phyloP scores from a whole-genome alignment of 768 basidiomycete species.

The Termitomyces sp. region DNA sequence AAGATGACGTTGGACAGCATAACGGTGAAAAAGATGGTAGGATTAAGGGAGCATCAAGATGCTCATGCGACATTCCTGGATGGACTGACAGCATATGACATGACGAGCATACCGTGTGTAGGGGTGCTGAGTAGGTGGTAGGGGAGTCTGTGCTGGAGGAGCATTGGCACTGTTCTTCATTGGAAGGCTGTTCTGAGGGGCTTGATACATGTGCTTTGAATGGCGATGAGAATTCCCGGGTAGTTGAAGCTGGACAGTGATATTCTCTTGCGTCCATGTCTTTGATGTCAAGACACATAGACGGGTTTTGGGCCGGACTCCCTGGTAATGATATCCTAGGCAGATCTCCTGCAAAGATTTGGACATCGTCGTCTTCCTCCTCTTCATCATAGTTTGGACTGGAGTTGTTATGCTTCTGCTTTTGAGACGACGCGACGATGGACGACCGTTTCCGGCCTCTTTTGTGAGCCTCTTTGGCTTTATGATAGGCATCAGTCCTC shows the following conservation, averaged over 20 bases:
- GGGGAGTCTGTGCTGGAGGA: constrained; percentile 8
- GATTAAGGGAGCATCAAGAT: not conserved
- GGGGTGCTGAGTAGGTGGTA: not conserved
- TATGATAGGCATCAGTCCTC: constrained; percentile 29
- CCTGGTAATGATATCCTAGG: constrained; percentile 15
- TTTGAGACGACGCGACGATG: constrained; percentile 13
- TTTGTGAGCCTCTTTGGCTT: constrained; percentile 33
- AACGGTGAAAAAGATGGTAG: not conserved
- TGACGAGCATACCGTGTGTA: not conserved
- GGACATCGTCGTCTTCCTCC: constrained; percentile 52
- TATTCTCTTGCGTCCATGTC: constrained; percentile 23
- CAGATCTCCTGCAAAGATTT: constrained; percentile 45
- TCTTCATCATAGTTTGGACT: constrained; percentile 22
- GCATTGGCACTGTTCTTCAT: constrained; percentile 25
- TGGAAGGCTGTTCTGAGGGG: constrained; percentile 25
- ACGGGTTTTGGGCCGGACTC: constrained; percentile 28
- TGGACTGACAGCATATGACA: not conserved
- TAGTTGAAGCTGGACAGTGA: not conserved
- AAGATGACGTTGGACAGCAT: constrained; percentile 6
- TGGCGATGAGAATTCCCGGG: constrained; percentile 26
- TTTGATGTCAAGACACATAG: constrained; percentile 40
- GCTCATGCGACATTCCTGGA: not conserved
- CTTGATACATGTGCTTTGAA: constrained; percentile 18
- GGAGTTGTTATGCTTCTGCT: constrained; percentile 16
- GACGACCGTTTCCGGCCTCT: constrained; percentile 37